phyloP scores from a whole-genome alignment of 768 basidiomycete species.

The Saitozyma sp. region DNA sequence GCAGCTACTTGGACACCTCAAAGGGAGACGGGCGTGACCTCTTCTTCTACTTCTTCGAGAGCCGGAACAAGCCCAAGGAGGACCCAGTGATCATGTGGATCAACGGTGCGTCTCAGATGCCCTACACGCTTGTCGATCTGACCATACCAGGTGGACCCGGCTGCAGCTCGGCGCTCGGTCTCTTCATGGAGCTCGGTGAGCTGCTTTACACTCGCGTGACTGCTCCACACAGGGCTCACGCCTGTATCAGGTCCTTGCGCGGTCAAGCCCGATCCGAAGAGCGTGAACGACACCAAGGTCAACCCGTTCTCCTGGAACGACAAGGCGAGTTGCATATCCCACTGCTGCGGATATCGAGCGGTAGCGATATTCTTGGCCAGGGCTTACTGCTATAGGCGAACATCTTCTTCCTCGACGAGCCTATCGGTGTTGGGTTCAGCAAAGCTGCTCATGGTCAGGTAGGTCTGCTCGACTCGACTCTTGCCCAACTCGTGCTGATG shows the following conservation, averaged over 20 bases:
- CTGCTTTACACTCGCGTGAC: constrained; percentile 46
- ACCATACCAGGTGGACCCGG: constrained; percentile 59
- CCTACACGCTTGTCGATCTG: neutral
- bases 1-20: constrained; percentile 43
- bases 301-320: constrained; percentile 54
- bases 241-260: constrained; percentile 66
- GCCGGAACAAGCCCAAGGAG: constrained; percentile 55
- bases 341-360: no score
- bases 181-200: constrained; percentile 69
- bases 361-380: neutral
- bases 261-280: constrained; percentile 54
- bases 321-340: constrained; percentile 25
- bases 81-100: constrained; percentile 54
- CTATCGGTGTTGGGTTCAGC: constrained; percentile 55
- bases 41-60: constrained; percentile 73
- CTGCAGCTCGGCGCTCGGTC: constrained; percentile 62
- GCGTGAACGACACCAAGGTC: constrained; percentile 47
- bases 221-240: neutral
- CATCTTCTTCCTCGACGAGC: constrained; percentile 62
- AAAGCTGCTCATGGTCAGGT: constrained; percentile 63
- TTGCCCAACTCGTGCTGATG: constrained; percentile 14
- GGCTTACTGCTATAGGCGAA: constrained; percentile 36
- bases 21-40: constrained; percentile 46
- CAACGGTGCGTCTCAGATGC: constrained; percentile 34
- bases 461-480: constrained; percentile 41